These are phyloP conservation scores for Starmerella ratchasimensis DNA, from an alignment of 805 yeast genomes.

Conservation along the genomic window DNA sequence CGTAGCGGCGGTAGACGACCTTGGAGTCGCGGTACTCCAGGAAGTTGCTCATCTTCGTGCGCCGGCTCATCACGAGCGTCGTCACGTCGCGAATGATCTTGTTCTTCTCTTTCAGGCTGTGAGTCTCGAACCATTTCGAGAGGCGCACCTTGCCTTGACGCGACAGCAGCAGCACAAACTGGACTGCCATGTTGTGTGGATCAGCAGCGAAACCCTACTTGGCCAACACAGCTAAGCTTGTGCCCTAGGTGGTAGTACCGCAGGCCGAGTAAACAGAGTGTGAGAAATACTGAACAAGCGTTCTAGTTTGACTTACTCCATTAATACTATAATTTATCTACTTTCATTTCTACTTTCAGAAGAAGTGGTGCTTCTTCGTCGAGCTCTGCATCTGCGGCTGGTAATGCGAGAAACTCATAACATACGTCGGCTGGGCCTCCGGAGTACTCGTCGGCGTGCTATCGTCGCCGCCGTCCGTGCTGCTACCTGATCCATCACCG, in stretches of 20 bases:
- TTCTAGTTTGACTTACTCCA: background rate
- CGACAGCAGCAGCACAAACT: conserved; percentile 67
- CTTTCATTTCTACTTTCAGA: background rate
- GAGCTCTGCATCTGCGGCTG: background rate
- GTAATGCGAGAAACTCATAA: conserved; percentile 1
- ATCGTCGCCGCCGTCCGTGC: too few relatives aligned
- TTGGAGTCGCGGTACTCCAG: conserved; percentile 74
- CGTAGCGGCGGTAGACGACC: conserved; percentile 82
- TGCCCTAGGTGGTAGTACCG: too few relatives aligned
- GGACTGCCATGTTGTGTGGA: conserved; percentile 46
- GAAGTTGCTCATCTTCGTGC: conserved; percentile 92
- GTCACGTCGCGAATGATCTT: conserved; percentile 76
- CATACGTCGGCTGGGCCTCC: too few relatives aligned
- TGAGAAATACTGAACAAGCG: too few relatives aligned
- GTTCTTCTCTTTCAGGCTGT: conserved; percentile 71
- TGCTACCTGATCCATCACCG: too few relatives aligned
- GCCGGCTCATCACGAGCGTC: conserved; percentile 67
- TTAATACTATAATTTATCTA: background rate
- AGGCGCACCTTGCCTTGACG: conserved; percentile 92
- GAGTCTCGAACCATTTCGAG: conserved; percentile 82
- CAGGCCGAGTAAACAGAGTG: too few relatives aligned
- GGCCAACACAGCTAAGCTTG: too few relatives aligned
- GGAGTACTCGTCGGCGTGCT: too few relatives aligned
- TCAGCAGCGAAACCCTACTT: too few relatives aligned
- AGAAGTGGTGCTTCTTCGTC: conserved; percentile 1